Conservation (phyloP, 768 basidiomycete species). For the Clitopilus hobsonii region DNA sequence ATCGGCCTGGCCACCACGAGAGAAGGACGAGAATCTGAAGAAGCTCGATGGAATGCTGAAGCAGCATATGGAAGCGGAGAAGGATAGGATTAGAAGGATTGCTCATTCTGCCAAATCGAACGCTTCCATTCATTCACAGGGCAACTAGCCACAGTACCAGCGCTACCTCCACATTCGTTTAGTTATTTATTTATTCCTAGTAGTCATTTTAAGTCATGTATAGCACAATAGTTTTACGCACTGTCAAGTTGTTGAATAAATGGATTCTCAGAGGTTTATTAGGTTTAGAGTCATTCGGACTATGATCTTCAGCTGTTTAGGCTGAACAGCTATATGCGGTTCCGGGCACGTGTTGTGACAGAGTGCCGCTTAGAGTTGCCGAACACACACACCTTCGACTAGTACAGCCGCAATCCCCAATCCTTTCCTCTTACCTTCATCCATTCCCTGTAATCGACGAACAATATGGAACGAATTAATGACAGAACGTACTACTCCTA, state of each 20-base stretch:
- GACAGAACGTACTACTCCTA: conserved; percentile 46
- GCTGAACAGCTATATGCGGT: background rate
- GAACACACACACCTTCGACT: conserved; percentile 4
- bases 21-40: conserved; percentile 52
- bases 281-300: background rate
- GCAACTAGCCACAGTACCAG: background rate
- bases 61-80: conserved; percentile 81
- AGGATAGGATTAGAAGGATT: conserved; percentile 74
- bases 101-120: conserved; percentile 27
- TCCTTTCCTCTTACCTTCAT: conserved; percentile 7
- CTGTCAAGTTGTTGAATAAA: background rate
- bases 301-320: background rate
- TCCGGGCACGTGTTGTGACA: conserved; percentile 1
- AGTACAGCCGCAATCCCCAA: background rate
- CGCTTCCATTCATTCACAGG: background rate
- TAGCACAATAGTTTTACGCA: background rate
- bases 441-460: conserved; percentile 6
- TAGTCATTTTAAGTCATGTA: background rate
- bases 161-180: background rate
- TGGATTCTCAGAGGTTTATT: background rate
- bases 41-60: conserved; percentile 76
- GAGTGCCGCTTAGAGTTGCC: conserved; percentile 6
- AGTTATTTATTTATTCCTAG: background rate
- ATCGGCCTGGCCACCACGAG: conserved; percentile 26
- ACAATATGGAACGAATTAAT: conserved; percentile 34